These are phyloP conservation scores for Byssochlamys sp. DNA, from an alignment of 2,329 filamentous ascomycete genomes.

Conservation along the genomic window DNA sequence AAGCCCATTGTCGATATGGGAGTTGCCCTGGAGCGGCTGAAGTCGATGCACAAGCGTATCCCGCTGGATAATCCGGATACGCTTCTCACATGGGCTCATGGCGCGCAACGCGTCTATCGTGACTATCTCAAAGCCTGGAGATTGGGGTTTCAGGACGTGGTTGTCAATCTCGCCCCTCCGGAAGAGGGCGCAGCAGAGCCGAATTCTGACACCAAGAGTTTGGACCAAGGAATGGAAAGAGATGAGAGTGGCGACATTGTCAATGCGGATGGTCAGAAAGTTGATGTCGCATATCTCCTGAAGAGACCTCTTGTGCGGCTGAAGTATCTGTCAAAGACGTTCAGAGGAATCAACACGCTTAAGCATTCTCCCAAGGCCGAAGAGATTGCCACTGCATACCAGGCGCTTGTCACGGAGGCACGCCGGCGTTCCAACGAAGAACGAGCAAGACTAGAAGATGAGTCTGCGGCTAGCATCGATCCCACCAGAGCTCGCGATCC, in stretches of 20 bases:
- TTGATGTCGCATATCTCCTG: constrained; percentile 86
- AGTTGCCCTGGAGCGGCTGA: constrained; percentile 73
- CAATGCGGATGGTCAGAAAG: constrained; percentile 71
- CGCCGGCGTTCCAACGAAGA: constrained; percentile 66
- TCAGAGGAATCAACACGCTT: constrained; percentile 50
- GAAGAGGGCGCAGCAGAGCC: constrained; percentile 49
- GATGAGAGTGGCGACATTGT: constrained; percentile 53
- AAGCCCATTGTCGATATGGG: constrained; percentile 93
- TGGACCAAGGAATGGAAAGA: constrained; percentile 47
- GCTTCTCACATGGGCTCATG: constrained; percentile 72
- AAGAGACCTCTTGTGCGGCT: constrained; percentile 80
- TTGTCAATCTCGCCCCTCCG: constrained; percentile 79
- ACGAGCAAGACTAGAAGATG: constrained; percentile 65
- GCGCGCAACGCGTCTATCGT: constrained; percentile 66
- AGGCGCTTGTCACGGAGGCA: constrained; percentile 64
- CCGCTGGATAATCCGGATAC: constrained; percentile 62
- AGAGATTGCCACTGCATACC: constrained; percentile 54
- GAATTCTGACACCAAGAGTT: constrained; percentile 37
- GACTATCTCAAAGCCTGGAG: constrained; percentile 84
- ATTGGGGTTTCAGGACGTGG: constrained; percentile 84
- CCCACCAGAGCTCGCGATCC: constrained; percentile 69
- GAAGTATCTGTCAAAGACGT: constrained; percentile 76
- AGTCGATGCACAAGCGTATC: constrained; percentile 67
- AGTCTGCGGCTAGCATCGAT: constrained; percentile 77
- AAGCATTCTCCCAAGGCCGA: constrained; percentile 45